phyloP scores from a whole-genome alignment of 176 grass and related monocot species.

The Guadua angustifolia region DNA sequence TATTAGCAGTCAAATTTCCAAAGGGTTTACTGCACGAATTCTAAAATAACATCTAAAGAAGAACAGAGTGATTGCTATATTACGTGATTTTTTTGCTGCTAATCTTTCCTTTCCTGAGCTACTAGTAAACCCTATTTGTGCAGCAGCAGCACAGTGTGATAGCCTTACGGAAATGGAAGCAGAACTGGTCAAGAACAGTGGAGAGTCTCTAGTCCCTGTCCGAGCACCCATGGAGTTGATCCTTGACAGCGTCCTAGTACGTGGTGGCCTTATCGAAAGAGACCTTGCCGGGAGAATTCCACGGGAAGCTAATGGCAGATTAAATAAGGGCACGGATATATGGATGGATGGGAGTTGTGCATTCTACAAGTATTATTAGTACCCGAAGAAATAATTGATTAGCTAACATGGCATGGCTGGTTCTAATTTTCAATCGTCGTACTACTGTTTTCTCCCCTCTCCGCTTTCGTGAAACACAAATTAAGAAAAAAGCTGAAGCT shows the following conservation, averaged over 20 bases:
- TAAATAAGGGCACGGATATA: background rate
- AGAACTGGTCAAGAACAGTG: constrained; percentile 2
- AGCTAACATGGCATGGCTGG: background rate
- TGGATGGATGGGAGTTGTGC: constrained; percentile 1
- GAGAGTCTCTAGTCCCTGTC: constrained; percentile 21
- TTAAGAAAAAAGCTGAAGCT: constrained; percentile 46
- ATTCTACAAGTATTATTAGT: background rate
- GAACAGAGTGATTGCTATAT: no score
- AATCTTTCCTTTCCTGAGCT: background rate
- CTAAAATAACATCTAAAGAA: no score
- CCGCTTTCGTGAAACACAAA: constrained; percentile 46
- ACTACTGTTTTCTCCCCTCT: background rate
- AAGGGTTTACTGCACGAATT: no score
- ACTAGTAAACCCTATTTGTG: background rate
- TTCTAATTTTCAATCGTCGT: background rate
- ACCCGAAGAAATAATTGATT: background rate
- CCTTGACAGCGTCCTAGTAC: background rate
- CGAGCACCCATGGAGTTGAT: background rate
- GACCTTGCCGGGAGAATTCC: constrained; percentile 38
- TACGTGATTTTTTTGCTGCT: background rate
- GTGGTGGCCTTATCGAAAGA: constrained; percentile 28
- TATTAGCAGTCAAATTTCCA: no score
- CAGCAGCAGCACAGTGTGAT: background rate
- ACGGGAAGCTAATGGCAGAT: constrained; percentile 2
- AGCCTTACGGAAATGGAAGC: background rate